Percentiles rank a stretch among this genome's conserved stretches.
These are phyloP conservation scores for Linnemannia zychae DNA, from an alignment of 192 early-diverging fungal species.

Conservation along the genomic window DNA sequence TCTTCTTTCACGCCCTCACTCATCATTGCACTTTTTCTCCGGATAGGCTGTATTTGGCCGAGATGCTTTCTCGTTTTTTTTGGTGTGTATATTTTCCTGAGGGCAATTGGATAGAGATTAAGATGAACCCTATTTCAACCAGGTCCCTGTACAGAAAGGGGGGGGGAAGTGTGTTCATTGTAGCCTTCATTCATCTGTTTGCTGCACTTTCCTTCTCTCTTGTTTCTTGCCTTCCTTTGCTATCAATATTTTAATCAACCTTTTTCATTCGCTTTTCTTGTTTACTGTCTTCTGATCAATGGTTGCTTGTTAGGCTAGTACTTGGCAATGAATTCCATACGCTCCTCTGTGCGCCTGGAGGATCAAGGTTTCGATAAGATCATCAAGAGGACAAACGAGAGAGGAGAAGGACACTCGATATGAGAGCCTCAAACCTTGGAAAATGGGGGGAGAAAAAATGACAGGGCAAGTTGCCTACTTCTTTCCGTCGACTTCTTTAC, in stretches of 20 bases:
- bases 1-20: neutral
- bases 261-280: neutral
- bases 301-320: neutral
- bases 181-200: neutral
- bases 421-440: constrained; percentile 18
- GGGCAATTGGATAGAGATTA: constrained; percentile 3
- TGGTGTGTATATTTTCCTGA: neutral
- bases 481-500: neutral
- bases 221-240: constrained; percentile 1
- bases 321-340: neutral
- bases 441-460: neutral
- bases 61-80: neutral
- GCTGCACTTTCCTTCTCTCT: neutral
- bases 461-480: neutral
- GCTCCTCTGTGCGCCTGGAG: neutral
- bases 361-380: constrained; percentile 59
- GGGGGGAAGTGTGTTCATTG: no score
- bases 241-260: neutral
- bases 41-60: neutral
- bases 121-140: neutral
- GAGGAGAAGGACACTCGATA: neutral
- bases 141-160: neutral
- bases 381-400: constrained; percentile 9
- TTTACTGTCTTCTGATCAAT: neutral
- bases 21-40: neutral